phyloP scores from a whole-genome alignment of 441 rosid species.

The Melastoma candidum region DNA sequence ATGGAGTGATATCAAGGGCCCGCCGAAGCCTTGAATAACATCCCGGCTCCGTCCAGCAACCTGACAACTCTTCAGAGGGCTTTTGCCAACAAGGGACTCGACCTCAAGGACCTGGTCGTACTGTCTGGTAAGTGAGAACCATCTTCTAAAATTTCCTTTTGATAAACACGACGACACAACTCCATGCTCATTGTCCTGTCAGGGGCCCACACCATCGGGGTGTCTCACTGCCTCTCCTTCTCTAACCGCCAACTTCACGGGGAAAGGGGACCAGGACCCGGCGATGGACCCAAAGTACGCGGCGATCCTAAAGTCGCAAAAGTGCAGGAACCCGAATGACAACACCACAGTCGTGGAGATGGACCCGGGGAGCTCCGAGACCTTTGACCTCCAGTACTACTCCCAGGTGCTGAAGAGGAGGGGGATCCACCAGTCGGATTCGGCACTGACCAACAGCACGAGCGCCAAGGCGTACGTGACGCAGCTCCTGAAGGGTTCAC shows the following conservation, averaged over 20 bases:
- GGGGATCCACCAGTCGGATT: conserved; percentile 64
- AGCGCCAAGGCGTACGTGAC: conserved; percentile 31
- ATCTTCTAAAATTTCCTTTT: too few species aligned
- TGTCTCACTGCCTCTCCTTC: conserved; percentile 56
- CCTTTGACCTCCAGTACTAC: conserved; percentile 72
- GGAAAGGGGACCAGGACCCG: conserved; percentile 45
- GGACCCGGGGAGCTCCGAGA: conserved; percentile 69
- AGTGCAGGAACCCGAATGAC: conserved; percentile 49
- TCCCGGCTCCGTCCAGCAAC: conserved; percentile 51
- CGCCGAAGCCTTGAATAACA: conserved; percentile 38
- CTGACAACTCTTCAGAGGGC: conserved; percentile 37
- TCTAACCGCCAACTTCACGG: conserved; percentile 47
- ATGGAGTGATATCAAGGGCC: conserved; percentile 43
- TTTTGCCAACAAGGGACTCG: conserved; percentile 48
- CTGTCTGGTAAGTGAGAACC: conserved; percentile 35
- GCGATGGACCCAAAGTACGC: conserved; percentile 57
- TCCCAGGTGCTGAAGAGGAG: conserved; percentile 41
- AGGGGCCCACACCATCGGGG: conserved; percentile 86
- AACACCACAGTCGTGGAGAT: conserved; percentile 51
- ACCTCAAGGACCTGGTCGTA: conserved; percentile 53
- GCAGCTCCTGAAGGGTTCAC: conserved; percentile 37
- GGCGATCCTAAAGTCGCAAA: conserved; percentile 43
- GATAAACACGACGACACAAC: too few species aligned
- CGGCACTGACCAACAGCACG: conserved; percentile 54
- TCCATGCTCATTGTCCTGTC: neutral